These are phyloP conservation scores for Sphaerulina musiva DNA, from an alignment of 2,329 filamentous ascomycete species.

Conservation along the genomic window DNA sequence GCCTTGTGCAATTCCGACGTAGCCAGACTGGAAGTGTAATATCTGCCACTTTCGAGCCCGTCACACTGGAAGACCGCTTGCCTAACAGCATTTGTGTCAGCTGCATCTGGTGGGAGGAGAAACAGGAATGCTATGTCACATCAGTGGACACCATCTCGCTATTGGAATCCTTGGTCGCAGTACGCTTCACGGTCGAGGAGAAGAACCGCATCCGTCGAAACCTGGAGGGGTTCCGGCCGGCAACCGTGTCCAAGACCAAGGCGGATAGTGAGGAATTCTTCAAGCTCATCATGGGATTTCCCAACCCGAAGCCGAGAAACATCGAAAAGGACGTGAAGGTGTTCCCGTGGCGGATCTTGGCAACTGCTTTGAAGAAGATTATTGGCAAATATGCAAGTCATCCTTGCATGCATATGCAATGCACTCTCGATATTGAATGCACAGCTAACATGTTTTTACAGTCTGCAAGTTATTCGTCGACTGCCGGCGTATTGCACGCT, in stretches of 20 bases:
- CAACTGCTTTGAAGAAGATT: conserved; percentile 88
- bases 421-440: conserved; percentile 19
- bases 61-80: conserved; percentile 70
- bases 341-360: conserved; percentile 89
- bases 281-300: conserved; percentile 98
- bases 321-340: conserved; percentile 99
- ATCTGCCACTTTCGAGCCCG: conserved; percentile 69
- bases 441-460: conserved; percentile 37
- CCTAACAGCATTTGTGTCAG: conserved; percentile 88
- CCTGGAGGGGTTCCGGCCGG: conserved; percentile 83
- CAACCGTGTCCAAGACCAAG: conserved; percentile 91
- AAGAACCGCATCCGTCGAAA: conserved; percentile 97
- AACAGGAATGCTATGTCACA: conserved; percentile 83
- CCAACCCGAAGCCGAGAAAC: conserved; percentile 88
- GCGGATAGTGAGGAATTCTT: conserved; percentile 93
- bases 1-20: conserved; percentile 83
- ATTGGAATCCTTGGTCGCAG: conserved; percentile 82
- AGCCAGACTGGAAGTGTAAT: conserved; percentile 76
- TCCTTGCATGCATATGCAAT: conserved; percentile 26
- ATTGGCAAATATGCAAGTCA: conserved; percentile 84
- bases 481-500: conserved; percentile 45
- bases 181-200: conserved; percentile 89
- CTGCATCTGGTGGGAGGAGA: conserved; percentile 95
- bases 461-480: conserved; percentile 65
- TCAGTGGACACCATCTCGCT: conserved; percentile 95